Evolutionary conservation across 2,329 filamentous ascomycete species (phyloP), one percentile per base, ranked within the genome.

Genomic region (Didymosphaeria variabile): DNA sequence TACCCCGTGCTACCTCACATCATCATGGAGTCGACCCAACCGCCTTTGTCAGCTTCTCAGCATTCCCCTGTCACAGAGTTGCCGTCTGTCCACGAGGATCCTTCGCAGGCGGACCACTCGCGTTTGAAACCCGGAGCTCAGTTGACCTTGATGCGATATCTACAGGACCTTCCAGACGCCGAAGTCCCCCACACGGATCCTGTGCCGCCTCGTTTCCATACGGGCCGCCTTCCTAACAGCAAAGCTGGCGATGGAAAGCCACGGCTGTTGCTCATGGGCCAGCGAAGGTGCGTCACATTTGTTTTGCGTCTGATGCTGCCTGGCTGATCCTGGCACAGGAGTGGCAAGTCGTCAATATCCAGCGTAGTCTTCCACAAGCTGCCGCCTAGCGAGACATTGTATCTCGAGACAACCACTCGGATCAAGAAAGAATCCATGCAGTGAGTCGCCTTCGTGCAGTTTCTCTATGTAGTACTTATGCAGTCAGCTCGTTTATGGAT

Each of bases 361-460:
- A 98, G 93, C 74, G 96, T 99, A 51, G 94, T 99, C n/a, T 98
- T 99, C 74, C 94, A 98, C 80, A 99, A 99, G 78, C 89, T 98
- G 75, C 93, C 94, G 3, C 94, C 95, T 2, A 96, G 92, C 70
- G 96, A 99, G 81, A 98, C 95, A 0, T 82, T 99, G 17, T 99
- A 97, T 72, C 86, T 99, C 19, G 95, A 98, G 78, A 97, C 95
- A 0, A 99, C 95, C 4, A 94, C 93, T 10, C 87, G 92, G 34
- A 96, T 98, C 65, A 93, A 97, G 74, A 97, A 97, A 75, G 93
- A 97, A 70, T 92, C 91, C 3, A 94, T 98, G 85, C 92, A 95
- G 94, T 97, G 79, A 81, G 92, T 83, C 3, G 45, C 51, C 21
- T 32, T 26, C 32, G 23, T 55, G 26, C n/a, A 9, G 19, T 26